Conservation (phyloP, 1,139 yeast genomes). For the Geotrichum aggregatum region DNA sequence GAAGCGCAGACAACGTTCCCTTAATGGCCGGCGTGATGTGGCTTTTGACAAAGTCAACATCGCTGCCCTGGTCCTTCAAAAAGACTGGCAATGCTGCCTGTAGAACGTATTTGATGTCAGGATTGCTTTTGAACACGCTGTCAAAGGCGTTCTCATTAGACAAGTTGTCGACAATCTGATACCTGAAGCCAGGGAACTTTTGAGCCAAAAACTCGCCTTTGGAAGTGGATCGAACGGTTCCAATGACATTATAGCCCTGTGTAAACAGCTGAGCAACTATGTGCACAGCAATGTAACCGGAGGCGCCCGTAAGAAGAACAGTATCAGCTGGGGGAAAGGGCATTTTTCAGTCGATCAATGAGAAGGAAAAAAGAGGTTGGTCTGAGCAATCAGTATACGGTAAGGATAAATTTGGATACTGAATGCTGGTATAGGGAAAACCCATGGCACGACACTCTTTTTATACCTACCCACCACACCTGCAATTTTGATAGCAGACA, state of each 20-base stretch:
- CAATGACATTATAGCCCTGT: slow-evolving; percentile 50
- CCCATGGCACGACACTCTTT: too few relatives aligned
- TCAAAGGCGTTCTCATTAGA: slow-evolving; percentile 41
- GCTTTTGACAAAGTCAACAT: slow-evolving; percentile 28
- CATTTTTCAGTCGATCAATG: too few relatives aligned
- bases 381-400: too few relatives aligned
- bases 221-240: slow-evolving; percentile 51
- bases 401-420: too few relatives aligned
- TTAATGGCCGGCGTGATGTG: slow-evolving; percentile 48
- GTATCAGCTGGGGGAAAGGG: not conserved
- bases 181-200: slow-evolving; percentile 36
- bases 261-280: slow-evolving; percentile 37
- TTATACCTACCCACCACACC: too few relatives aligned
- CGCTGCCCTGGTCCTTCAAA: slow-evolving; percentile 26
- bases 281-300: slow-evolving; percentile 52
- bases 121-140: slow-evolving; percentile 37
- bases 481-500: too few relatives aligned
- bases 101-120: slow-evolving; percentile 40
- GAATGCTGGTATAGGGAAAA: too few relatives aligned
- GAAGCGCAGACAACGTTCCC: slow-evolving; percentile 47
- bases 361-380: too few relatives aligned
- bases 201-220: slow-evolving; percentile 48
- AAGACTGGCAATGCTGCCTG: slow-evolving; percentile 47
- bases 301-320: slow-evolving; percentile 50
- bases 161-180: slow-evolving; percentile 44